phyloP scores from a whole-genome alignment of 768 basidiomycete species.

The Mycena maculata region DNA sequence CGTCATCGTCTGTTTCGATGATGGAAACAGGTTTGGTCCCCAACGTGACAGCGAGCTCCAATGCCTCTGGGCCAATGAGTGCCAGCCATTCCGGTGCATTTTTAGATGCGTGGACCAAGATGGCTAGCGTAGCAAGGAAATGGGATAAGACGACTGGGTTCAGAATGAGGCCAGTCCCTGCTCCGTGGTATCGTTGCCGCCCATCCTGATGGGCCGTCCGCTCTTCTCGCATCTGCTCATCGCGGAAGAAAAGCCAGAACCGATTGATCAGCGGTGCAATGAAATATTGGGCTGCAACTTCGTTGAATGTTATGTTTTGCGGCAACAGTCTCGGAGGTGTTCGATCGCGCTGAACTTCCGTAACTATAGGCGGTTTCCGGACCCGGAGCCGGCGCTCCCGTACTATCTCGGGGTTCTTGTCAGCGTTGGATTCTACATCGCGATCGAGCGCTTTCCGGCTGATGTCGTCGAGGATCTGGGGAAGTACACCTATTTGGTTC shows the following conservation, averaged over 20 bases:
- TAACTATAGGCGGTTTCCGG: constrained; percentile 57
- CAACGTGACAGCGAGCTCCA: constrained; percentile 86
- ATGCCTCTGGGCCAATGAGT: constrained; percentile 81
- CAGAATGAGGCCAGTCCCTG: constrained; percentile 86
- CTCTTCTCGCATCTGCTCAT: constrained; percentile 81
- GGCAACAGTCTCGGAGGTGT: constrained; percentile 14
- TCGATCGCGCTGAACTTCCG: constrained; percentile 50
- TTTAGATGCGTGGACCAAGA: constrained; percentile 85
- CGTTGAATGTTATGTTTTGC: constrained; percentile 61
- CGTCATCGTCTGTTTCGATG: constrained; percentile 47
- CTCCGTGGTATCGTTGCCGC: constrained; percentile 71
- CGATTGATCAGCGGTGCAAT: constrained; percentile 89
- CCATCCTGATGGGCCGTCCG: constrained; percentile 69
- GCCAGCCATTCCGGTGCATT: constrained; percentile 86
- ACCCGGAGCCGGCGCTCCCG: constrained; percentile 84
- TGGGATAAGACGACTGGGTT: constrained; percentile 82
- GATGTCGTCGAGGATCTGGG: constrained; percentile 71
- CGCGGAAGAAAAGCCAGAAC: constrained; percentile 95
- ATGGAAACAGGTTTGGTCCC: constrained; percentile 73
- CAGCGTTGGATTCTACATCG: constrained; percentile 63
- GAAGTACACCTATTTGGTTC: constrained; percentile 57
- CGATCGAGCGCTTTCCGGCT: constrained; percentile 72
- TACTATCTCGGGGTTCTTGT: constrained; percentile 68
- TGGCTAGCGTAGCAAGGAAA: constrained; percentile 77
- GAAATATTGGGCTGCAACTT: constrained; percentile 89